Percentiles rank a stretch among this genome's conserved stretches.
phyloP scores from a whole-genome alignment of 257 asterid species.

The Solanum chmielewskii region DNA sequence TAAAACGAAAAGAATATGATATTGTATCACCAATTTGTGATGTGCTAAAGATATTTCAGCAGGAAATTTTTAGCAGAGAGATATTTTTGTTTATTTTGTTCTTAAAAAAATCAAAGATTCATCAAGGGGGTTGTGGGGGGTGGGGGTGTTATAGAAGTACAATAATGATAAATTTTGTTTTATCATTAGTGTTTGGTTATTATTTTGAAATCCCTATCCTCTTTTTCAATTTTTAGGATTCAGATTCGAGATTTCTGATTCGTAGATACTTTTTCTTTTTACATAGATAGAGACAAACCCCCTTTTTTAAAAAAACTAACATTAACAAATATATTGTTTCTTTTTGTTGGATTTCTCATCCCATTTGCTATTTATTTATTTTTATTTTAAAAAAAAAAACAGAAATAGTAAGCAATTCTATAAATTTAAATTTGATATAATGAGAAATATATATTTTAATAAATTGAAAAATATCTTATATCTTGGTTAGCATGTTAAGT shows the following conservation, averaged over 20 bases:
- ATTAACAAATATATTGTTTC: neutral
- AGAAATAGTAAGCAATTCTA: neutral
- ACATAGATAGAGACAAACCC: neutral
- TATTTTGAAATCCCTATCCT: neutral
- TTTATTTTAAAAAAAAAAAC: neutral
- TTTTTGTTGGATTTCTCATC: neutral
- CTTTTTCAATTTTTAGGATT: neutral
- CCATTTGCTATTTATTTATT: neutral
- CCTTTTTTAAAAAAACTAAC: neutral
- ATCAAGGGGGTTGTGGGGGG: neutral
- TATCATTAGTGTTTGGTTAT: neutral
- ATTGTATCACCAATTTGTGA: too few relatives aligned
- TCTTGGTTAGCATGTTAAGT: neutral
- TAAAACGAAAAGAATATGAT: neutral
- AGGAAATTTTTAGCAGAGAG: neutral
- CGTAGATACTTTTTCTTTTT: neutral
- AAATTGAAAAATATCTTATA: neutral
- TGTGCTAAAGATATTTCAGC: too few relatives aligned
- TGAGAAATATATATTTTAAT: neutral
- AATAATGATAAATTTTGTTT: neutral
- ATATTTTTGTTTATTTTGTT: neutral
- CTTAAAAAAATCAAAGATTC: neutral
- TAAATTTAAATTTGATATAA: neutral
- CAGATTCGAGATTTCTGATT: neutral
- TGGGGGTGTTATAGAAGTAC: neutral